Conservation (phyloP, 805 yeast species). For the Candida argentea region DNA sequence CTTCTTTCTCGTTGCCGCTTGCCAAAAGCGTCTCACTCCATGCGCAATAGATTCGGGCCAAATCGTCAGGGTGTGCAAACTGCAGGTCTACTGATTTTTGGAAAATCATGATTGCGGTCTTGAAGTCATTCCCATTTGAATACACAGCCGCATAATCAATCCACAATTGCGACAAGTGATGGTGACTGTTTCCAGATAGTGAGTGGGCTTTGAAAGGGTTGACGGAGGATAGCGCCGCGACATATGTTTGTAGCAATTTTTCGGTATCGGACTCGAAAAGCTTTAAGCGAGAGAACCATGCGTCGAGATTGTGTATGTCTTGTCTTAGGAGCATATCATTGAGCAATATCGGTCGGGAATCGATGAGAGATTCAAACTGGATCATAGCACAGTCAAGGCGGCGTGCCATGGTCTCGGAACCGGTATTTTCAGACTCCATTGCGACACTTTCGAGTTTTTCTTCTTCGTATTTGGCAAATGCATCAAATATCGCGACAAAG, state of each 20-base stretch:
- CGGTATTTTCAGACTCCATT: constrained; percentile 8
- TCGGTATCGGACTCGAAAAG: constrained; percentile 29
- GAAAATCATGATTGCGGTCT: constrained; percentile 52
- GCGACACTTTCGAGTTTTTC: constrained; percentile 9
- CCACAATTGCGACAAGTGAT: constrained; percentile 57
- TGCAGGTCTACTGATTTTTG: constrained; percentile 65
- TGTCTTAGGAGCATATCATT: constrained; percentile 62
- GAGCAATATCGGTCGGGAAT: constrained; percentile 44
- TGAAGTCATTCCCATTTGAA: constrained; percentile 41
- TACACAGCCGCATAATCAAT: constrained; percentile 56
- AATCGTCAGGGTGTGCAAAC: constrained; percentile 48
- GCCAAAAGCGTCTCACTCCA: constrained; percentile 67
- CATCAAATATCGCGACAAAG: constrained; percentile 55
- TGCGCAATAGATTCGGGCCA: constrained; percentile 57
- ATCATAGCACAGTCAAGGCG: constrained; percentile 36
- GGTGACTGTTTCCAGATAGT: constrained; percentile 5
- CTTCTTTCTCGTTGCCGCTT: constrained; percentile 18
- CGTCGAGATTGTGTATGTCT: constrained; percentile 47
- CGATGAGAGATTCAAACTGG: constrained; percentile 44
- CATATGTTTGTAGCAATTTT: constrained; percentile 39
- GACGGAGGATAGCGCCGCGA: constrained; percentile 55
- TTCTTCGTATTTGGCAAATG: constrained; percentile 53
- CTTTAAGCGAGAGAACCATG: constrained; percentile 59
- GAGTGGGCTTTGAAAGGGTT: constrained; percentile 42
- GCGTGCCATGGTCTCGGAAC: constrained; percentile 4